Evolutionary conservation across 257 asterid genomes (phyloP), one percentile per base, ranked within the genome.

Genomic region (Solanum pimpinellifolium): DNA sequence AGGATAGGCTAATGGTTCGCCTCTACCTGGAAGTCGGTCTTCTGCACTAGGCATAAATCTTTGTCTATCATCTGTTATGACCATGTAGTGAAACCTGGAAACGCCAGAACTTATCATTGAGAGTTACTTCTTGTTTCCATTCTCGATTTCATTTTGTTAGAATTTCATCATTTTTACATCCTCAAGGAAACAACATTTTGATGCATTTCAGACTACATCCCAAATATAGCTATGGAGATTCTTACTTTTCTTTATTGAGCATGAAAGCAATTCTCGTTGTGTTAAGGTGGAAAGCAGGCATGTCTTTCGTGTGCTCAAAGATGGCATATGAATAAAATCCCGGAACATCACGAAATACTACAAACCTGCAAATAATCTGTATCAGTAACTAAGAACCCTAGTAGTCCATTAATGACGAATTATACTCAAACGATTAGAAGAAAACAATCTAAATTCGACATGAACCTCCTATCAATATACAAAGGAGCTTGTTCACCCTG

Each of bases 401-500:
- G 42, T 47, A 5, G 66, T 16, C 8, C 5, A 15, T 47, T 78
- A 46, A 46, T 9, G 84, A 80, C 10, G 7, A 80, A 27, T 15
- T 47, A 10, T 27, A 46, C n/a, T 80, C 16, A 15, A 37, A 44
- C 16, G 6, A 6, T 44, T 15, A 80, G 4, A 29, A 80, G 46
- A 20, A 86, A 14, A 60, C 4, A 9, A 47, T 4, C 21, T 6
- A 31, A 46, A 11, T 27, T 44, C n/a, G 6, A 62, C 31, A 62
- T 18, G 78, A 59, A 89, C 98, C 98, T 94, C 88, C 93, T 94
- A 84, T 95, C 97, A 69, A 95, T 95, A 86, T 92, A 89, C 59
- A 96, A 86, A 13, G 99, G 98, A 88, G 90, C 92, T 73, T 93
- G 93, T 94, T 92, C 91, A 83, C 94, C 95, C 87, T 80, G 90